These are phyloP conservation scores for Seiridium cupressi DNA, from an alignment of 2,329 filamentous ascomycete genomes.

Conservation along the genomic window DNA sequence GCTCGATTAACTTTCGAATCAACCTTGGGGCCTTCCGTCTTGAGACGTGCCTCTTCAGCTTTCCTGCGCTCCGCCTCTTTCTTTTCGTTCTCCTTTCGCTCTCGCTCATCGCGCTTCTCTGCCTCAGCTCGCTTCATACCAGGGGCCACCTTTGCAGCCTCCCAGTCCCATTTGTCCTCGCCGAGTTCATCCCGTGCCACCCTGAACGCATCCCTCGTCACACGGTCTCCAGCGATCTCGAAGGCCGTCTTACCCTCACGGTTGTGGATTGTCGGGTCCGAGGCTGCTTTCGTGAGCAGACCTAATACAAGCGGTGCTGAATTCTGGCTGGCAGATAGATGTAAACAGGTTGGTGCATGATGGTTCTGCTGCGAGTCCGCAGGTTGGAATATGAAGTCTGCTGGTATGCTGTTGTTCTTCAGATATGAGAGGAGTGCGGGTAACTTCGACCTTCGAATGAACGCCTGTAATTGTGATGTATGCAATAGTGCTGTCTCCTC, in stretches of 20 bases:
- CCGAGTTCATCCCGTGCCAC: constrained; percentile 81
- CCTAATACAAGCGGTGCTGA: constrained; percentile 74
- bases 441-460: constrained; percentile 86
- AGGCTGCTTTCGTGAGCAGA: constrained; percentile 70
- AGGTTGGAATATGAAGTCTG: constrained; percentile 76
- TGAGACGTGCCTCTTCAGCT: constrained; percentile 71
- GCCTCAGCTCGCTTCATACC: constrained; percentile 70
- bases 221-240: constrained; percentile 80
- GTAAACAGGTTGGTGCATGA: constrained; percentile 80
- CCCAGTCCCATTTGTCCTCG: constrained; percentile 77
- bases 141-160: constrained; percentile 68
- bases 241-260: constrained; percentile 81
- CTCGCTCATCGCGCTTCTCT: constrained; percentile 65
- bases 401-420: constrained; percentile 66
- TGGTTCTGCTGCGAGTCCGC: constrained; percentile 64
- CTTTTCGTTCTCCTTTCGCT: constrained; percentile 66
- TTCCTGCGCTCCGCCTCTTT: constrained; percentile 70
- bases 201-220: constrained; percentile 88
- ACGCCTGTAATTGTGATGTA: constrained; percentile 82
- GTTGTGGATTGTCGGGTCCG: constrained; percentile 71
- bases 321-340: constrained; percentile 81
- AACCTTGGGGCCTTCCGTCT: constrained; percentile 61
- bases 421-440: constrained; percentile 85
- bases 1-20: constrained; percentile 35
- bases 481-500: constrained; percentile 81